Evolutionary conservation across 441 rosid species (phyloP).

Genomic region (Corymbia citriodora): DNA sequence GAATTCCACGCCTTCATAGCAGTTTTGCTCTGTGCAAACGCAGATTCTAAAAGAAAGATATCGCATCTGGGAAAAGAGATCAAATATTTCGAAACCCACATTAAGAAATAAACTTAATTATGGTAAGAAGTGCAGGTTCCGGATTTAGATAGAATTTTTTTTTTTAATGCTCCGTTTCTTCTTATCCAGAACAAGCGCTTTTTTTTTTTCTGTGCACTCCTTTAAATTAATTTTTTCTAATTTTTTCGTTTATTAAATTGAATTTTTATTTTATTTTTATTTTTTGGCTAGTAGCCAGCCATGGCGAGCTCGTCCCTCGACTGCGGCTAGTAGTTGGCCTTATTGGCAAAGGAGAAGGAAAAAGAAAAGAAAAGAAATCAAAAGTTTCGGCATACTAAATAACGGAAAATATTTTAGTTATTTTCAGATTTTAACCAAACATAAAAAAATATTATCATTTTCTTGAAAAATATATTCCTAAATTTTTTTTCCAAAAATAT

Average conservation of each 20-base stretch:
- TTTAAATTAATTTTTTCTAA: no score
- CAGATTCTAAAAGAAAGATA: neutral
- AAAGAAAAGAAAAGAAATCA: no score
- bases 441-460: no score
- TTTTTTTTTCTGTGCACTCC: neutral
- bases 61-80: neutral
- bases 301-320: rapidly evolving
- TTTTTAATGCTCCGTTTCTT: no score
- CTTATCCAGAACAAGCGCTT: no score
- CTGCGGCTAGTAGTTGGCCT: rapidly evolving
- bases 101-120: neutral
- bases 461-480: rapidly evolving
- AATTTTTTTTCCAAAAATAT: no score
- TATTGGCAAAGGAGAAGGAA: neutral
- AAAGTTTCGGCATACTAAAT: no score
- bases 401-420: rapidly evolving
- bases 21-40: neutral
- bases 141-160: neutral
- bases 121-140: neutral
- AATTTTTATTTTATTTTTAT: no score
- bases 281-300: neutral
- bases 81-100: neutral
- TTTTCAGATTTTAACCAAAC: no score
- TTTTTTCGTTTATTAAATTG: neutral
- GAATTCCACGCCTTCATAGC: neutral